A percentile compares a stretch with the other conserved stretches of the same genome.
phyloP scores from a whole-genome alignment of 345 rosid species.

The Aurinia saxatilis region DNA sequence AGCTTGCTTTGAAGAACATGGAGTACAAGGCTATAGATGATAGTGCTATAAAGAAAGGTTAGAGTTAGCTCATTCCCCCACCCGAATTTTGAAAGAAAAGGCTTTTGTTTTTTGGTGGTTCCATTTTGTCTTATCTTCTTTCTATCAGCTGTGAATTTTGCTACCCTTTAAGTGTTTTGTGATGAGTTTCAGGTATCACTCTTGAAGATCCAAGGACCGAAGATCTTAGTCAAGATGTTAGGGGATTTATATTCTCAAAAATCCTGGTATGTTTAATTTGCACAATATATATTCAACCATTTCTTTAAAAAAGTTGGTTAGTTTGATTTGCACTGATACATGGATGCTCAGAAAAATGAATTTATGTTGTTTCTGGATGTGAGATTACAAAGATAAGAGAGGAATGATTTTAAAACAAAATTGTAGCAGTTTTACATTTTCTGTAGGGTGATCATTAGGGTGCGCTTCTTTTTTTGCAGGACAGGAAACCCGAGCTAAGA shows the following conservation, averaged over 20 bases:
- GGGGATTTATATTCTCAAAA: conserved; percentile 98
- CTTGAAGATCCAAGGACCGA: conserved; percentile 96
- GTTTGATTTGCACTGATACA: conserved; percentile 1
- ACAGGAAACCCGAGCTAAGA: conserved; percentile 80
- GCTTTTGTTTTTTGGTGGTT: background rate
- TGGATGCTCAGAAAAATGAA: background rate
- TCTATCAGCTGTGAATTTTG: background rate
- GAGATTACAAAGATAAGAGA: background rate
- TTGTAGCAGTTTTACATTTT: conserved; percentile 2
- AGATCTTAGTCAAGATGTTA: conserved; percentile 98
- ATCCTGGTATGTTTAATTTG: conserved; percentile 58
- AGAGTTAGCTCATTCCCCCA: conserved; percentile 5
- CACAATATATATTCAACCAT: background rate
- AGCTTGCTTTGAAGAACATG: conserved; percentile 99
- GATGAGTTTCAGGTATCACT: conserved; percentile 72
- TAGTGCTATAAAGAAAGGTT: conserved; percentile 86
- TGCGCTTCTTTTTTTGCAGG: conserved; percentile 40
- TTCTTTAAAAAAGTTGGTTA: background rate
- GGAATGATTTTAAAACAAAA: background rate
- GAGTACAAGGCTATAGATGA: conserved; percentile 99
- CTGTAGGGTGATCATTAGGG: conserved; percentile 12
- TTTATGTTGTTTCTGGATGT: conserved; percentile 1
- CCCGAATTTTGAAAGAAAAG: background rate
- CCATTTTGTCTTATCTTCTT: background rate
- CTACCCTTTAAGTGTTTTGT: conserved; percentile 3